phyloP scores from a whole-genome alignment of 192 early-diverging fungal species.

The Coemansia brasiliensis region DNA sequence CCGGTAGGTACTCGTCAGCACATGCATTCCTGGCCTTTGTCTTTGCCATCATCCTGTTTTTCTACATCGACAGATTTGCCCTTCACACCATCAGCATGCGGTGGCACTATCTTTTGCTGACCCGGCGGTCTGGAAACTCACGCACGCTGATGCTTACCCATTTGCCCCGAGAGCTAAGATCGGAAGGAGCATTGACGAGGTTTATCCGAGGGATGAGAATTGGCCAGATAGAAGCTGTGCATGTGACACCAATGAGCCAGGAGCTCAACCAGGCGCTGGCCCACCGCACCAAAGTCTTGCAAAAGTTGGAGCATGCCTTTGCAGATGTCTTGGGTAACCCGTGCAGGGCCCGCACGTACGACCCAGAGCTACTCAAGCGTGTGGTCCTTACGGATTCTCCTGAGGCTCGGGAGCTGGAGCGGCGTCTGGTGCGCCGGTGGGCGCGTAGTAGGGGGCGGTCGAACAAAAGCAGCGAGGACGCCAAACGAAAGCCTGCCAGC shows the following conservation, averaged over 20 bases:
- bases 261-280: conserved; percentile 59
- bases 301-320: conserved; percentile 59
- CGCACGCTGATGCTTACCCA: conserved; percentile 71
- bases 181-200: conserved; percentile 52
- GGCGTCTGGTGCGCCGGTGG: conserved; percentile 33
- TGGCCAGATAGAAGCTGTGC: conserved; percentile 65
- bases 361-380: conserved; percentile 55
- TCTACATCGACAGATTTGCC: conserved; percentile 52
- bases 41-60: conserved; percentile 45
- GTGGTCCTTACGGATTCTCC: conserved; percentile 28
- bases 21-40: conserved; percentile 47
- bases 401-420: conserved; percentile 36
- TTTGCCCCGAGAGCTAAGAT: conserved; percentile 62
- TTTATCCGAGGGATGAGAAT: conserved; percentile 62
- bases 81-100: conserved; percentile 53
- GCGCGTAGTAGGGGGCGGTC: conserved; percentile 6
- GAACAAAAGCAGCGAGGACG: background rate
- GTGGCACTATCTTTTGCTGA: conserved; percentile 55
- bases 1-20: conserved; percentile 24
- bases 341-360: conserved; percentile 62
- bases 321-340: conserved; percentile 68
- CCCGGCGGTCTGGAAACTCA: conserved; percentile 45
- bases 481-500: background rate
- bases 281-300: conserved; percentile 40
- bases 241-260: conserved; percentile 58